Conservation (phyloP, 257 asterid species). For the Nicotiana benthamiana region DNA sequence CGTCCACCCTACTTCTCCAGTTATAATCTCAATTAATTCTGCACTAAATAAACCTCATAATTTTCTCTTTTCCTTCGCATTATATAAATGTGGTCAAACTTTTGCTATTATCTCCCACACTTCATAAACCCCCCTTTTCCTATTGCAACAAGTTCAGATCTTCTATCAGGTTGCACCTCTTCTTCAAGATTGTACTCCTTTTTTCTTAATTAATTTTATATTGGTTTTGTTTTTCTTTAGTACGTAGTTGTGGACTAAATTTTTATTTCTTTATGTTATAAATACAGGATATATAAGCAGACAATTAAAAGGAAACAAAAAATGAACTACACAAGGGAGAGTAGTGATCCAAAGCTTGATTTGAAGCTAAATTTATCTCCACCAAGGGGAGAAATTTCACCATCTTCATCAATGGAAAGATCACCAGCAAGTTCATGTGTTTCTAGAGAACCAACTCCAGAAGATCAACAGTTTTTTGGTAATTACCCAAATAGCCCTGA, state of each 20-base stretch:
- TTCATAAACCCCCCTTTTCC: background rate
- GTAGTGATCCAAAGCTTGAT: conserved; percentile 9
- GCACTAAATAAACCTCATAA: background rate
- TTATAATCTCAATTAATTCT: background rate
- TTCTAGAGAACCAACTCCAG: conserved; percentile 4
- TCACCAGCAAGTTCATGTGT: conserved; percentile 13
- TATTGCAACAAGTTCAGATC: background rate
- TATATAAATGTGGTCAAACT: background rate
- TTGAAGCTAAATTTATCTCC: conserved; percentile 16
- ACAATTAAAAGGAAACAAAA: background rate
- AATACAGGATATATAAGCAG: background rate
- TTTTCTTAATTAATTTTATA: background rate
- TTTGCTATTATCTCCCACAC: background rate
- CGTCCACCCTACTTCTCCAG: background rate
- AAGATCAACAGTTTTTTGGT: background rate
- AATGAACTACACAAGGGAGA: conserved; percentile 6
- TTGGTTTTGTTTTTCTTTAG: background rate
- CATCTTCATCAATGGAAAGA: background rate
- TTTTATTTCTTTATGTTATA: background rate
- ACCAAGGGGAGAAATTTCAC: conserved; percentile 4
- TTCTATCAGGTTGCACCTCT: background rate
- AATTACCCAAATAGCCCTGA: background rate
- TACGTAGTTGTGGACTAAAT: background rate
- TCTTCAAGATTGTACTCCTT: background rate
- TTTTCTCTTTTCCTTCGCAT: background rate